Conservation (phyloP, 352 stramenopile species). For the Phytophthora sp. region DNA sequence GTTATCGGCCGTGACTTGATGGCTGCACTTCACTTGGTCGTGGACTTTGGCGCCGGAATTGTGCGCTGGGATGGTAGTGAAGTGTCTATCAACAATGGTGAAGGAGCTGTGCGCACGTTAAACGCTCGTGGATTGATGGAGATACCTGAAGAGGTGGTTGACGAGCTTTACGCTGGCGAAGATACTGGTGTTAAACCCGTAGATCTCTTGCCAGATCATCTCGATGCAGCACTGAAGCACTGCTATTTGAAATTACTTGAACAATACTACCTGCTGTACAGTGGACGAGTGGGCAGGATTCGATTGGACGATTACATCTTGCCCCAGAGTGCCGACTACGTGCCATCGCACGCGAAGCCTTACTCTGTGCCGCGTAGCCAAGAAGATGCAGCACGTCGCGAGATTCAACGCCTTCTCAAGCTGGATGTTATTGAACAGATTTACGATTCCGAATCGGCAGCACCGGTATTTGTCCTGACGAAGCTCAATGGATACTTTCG, state of each 20-base stretch:
- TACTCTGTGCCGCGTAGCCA: neutral
- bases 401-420: neutral
- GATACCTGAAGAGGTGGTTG: neutral
- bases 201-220: neutral
- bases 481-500: neutral
- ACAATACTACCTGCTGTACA: conserved; percentile 3
- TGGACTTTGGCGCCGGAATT: conserved; percentile 1
- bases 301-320: neutral
- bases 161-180: neutral
- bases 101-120: neutral
- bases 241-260: conserved; percentile 7
- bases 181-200: neutral
- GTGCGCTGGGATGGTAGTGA: conserved; percentile 2
- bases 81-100: too few relatives aligned
- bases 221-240: neutral
- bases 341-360: neutral
- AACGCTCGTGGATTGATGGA: neutral
- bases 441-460: neutral
- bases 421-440: conserved; percentile 11
- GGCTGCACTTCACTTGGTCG: neutral
- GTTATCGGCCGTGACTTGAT: neutral
- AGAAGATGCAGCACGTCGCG: neutral
- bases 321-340: neutral
- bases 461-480: neutral
- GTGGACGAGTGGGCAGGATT: neutral